Evolutionary conservation across 805 yeast species (phyloP), one percentile per base, ranked within the genome.

Genomic region (Metschnikowia continentalis): DNA sequence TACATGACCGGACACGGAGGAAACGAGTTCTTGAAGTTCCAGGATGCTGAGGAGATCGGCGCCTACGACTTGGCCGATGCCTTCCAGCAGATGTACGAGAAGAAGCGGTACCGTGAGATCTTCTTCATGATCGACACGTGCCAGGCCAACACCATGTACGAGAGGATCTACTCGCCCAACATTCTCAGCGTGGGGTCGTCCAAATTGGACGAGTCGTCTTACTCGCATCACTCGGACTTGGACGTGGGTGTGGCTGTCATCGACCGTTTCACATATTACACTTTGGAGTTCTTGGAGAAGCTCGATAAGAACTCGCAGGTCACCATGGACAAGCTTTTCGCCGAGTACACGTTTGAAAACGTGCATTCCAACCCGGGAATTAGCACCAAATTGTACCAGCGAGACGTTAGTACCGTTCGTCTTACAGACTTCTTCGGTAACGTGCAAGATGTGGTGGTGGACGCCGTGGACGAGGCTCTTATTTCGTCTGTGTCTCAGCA

Each of bases 1-100:
- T 94, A 94, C 66, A 78, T 94, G 83, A 94, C 99, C 1, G 99
- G 99, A 22, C 99, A 94, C 68, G 99, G 99, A 22, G 99, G 99
- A 47, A 90, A 91, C 62, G 98, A 94, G 68, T 94, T 94, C 68
- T 78, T 94, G 61, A 94, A 94, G 69, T 94, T 94, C 68, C 99
- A 94, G 71, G 99, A 94, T 65, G 97, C 98, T 10, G 99, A 94
- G 67, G 99, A 94, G 63, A 90, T 94, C 51, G 90, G 96, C 1
- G 84, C 96, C 8, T 86, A 89, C 71, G 99, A 94, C 69, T 80
- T 94, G 54, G 98, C 99, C 1, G 96, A 94, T 70, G 98, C 98
- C 2, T 89, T 94, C 71, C 95, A 82, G 47, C 97, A 94, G 66
- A 94, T 94, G 99, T 82, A 89, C 72, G 96, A 92, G 66, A 91